Percentiles rank a stretch among this genome's conserved stretches.
These are phyloP conservation scores for Handroanthus guayacan DNA, from an alignment of 257 asterid species.

Conservation along the genomic window DNA sequence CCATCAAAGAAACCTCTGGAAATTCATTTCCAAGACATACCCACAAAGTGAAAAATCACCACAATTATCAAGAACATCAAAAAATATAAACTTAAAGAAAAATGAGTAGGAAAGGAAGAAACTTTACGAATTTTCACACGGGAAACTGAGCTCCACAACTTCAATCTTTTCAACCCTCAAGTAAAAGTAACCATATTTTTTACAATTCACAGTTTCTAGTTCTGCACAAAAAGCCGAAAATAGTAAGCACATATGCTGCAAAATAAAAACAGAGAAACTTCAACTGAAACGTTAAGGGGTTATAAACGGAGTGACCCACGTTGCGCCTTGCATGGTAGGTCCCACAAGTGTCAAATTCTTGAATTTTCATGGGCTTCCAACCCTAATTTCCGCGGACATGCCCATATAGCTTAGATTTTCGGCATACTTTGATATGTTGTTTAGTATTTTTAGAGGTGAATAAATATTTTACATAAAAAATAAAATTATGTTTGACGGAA, in stretches of 20 bases:
- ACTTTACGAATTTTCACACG: slow-evolving; percentile 55
- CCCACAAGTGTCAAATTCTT: slow-evolving; percentile 42
- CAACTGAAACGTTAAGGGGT: slow-evolving; percentile 36
- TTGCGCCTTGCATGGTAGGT: slow-evolving; percentile 40
- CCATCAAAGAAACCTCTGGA: slow-evolving; percentile 37
- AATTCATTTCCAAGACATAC: slow-evolving; percentile 40
- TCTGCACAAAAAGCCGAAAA: slow-evolving; percentile 30
- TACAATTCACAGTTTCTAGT: slow-evolving; percentile 23
- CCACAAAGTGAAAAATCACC: slow-evolving; percentile 42
- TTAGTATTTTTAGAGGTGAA: slow-evolving; percentile 2
- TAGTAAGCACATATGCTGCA: slow-evolving; percentile 21
- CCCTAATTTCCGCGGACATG: slow-evolving; percentile 47
- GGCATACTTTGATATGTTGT: background rate
- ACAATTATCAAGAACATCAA: slow-evolving; percentile 18
- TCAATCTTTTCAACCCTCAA: slow-evolving; percentile 34
- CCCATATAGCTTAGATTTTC: slow-evolving; percentile 15
- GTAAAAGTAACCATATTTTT: slow-evolving; percentile 42
- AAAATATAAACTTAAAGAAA: slow-evolving; percentile 19
- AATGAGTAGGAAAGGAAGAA: slow-evolving; percentile 35
- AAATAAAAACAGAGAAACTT: slow-evolving; percentile 20
- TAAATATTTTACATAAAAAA: too few species aligned
- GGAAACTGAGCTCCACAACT: slow-evolving; percentile 34
- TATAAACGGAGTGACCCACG: slow-evolving; percentile 53
- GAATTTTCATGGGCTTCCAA: slow-evolving; percentile 34
- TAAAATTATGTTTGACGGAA: slow-evolving; percentile 8